A percentile compares a stretch with the other conserved stretches of the same genome.
Conservation (phyloP, 1,284 basidiomycete genomes). For the Austroboletus novae-zelandiae region DNA sequence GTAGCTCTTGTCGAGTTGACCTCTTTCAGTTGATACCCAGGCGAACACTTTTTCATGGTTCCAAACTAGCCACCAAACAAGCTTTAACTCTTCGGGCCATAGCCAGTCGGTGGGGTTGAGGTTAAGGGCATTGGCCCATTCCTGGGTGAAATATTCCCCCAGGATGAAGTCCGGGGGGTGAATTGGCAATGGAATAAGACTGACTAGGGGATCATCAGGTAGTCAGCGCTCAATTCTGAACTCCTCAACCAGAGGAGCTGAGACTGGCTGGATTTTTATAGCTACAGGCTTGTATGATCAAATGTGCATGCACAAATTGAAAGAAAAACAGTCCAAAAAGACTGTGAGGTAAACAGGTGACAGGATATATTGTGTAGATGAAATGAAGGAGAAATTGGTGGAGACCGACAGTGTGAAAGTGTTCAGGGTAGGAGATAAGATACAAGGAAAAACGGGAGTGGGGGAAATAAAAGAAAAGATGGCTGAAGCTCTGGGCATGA, state of each 20-base stretch:
- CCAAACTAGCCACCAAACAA: conserved; percentile 26
- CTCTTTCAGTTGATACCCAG: conserved; percentile 21
- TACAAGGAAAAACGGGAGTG: too few species aligned
- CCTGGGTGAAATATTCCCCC: background rate
- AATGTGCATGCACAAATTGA: background rate
- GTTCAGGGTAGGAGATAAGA: too few species aligned
- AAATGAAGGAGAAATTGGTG: too few species aligned
- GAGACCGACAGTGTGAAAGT: too few species aligned
- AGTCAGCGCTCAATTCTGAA: rapidly evolving
- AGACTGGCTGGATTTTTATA: background rate
- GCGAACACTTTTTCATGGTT: conserved; percentile 27
- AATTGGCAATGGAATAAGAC: background rate
- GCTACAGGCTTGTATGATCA: conserved; percentile 2
- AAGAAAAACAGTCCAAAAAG: background rate
- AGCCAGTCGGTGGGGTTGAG: conserved; percentile 7
- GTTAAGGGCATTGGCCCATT: background rate
- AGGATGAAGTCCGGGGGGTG: conserved; percentile 1
- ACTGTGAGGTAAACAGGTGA: background rate
- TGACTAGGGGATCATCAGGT: background rate
- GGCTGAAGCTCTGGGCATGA: too few species aligned
- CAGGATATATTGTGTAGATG: background rate
- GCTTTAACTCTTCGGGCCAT: conserved; percentile 21
- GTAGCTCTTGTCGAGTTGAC: conserved; percentile 14
- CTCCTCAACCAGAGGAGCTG: background rate
- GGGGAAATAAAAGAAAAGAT: too few species aligned